Conservation (phyloP, 352 stramenopile species). For the Bremia lactucae region DNA sequence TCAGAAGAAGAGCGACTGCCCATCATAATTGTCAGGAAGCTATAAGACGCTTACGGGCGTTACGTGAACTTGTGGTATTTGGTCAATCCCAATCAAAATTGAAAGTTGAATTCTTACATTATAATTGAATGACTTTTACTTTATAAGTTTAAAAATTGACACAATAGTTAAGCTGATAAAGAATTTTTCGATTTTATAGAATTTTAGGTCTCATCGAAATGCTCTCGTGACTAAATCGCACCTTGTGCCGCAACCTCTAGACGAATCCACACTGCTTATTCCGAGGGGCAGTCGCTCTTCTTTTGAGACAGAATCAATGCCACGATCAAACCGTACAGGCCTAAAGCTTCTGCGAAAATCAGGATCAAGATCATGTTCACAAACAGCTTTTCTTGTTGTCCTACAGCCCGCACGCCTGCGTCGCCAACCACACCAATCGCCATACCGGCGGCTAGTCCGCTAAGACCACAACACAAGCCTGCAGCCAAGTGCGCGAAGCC, state of each 20-base stretch:
- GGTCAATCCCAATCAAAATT: too few species aligned
- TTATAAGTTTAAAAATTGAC: too few species aligned
- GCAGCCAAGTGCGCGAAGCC: conserved; percentile 91
- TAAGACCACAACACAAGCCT: conserved; percentile 90
- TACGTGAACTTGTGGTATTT: too few species aligned
- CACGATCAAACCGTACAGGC: conserved; percentile 94
- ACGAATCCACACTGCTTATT: conserved; percentile 22
- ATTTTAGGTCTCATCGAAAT: too few species aligned
- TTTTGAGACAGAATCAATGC: conserved; percentile 87
- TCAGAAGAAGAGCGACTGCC: conserved; percentile 62
- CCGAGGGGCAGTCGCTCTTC: conserved; percentile 42
- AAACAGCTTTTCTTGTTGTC: conserved; percentile 97
- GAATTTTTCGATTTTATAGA: too few species aligned
- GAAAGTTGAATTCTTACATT: too few species aligned
- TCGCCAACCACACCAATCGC: conserved; percentile 94
- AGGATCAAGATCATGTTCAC: conserved; percentile 98
- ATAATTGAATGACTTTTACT: too few species aligned
- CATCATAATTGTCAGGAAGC: conserved; percentile 10
- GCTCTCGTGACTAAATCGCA: too few species aligned
- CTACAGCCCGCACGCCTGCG: conserved; percentile 92
- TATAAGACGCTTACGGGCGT: too few species aligned
- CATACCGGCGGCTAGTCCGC: conserved; percentile 88
- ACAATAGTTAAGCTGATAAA: too few species aligned
- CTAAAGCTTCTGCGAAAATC: conserved; percentile 98
- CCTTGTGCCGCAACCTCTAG: neutral